Evolutionary conservation across 1,284 basidiomycete genomes (phyloP).

Genomic region (Athelia psychrophila): DNA sequence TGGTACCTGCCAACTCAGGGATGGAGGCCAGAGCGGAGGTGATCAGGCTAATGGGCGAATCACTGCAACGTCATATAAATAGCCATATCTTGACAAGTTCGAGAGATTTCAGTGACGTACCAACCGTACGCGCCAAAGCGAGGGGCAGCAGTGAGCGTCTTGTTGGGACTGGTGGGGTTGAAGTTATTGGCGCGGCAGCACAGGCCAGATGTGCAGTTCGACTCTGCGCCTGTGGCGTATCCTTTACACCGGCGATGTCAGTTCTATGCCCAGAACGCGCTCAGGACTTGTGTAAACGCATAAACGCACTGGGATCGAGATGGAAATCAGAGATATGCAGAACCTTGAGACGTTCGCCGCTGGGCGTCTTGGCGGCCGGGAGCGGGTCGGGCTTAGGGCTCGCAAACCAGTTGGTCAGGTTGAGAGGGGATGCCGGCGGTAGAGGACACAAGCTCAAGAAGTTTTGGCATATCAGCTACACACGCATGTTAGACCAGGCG

Average conservation of each 20-base stretch:
- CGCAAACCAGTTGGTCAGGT: constrained; percentile 55
- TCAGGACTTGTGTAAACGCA: background rate
- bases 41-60: constrained; percentile 65
- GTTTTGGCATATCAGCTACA: constrained; percentile 51
- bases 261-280: background rate
- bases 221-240: constrained; percentile 72
- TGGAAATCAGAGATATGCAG: constrained; percentile 80
- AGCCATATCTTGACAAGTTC: background rate
- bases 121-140: constrained; percentile 46
- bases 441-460: constrained; percentile 50
- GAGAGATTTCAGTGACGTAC: background rate
- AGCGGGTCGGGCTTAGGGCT: constrained; percentile 71
- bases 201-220: constrained; percentile 67
- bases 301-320: constrained; percentile 60
- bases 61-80: constrained; percentile 38
- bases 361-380: constrained; percentile 49
- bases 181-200: constrained; percentile 66
- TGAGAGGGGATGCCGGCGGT: constrained; percentile 48
- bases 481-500: constrained; percentile 13
- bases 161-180: constrained; percentile 50
- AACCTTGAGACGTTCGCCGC: constrained; percentile 67
- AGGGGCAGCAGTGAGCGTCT: constrained; percentile 55
- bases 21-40: constrained; percentile 66
- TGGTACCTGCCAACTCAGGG: constrained; percentile 62
- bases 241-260: constrained; percentile 32